Conservation (phyloP, 768 basidiomycete genomes). For the Tricholoma sp. region DNA sequence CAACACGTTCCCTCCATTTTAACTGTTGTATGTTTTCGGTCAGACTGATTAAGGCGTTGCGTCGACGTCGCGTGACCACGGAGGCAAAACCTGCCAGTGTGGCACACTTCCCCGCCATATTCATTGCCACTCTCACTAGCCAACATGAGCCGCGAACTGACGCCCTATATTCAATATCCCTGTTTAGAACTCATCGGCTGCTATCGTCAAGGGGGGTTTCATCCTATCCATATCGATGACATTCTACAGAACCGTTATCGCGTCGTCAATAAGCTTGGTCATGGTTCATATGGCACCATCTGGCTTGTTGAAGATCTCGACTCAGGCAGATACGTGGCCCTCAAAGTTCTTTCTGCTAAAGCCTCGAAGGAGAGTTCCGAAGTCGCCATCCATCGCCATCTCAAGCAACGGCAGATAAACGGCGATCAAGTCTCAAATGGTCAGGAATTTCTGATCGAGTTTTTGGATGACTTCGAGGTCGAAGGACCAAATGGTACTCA, state of each 20-base stretch:
- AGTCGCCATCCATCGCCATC: background rate
- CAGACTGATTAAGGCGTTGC: too few relatives aligned
- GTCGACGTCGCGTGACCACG: too few relatives aligned
- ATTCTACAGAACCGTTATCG: background rate
- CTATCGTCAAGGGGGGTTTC: background rate
- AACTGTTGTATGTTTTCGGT: too few relatives aligned
- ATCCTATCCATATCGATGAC: background rate
- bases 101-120: too few relatives aligned
- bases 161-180: background rate
- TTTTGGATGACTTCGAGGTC: constrained; percentile 9
- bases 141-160: background rate
- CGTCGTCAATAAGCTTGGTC: background rate
- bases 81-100: too few relatives aligned
- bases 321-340: background rate
- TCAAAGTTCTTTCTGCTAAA: too few relatives aligned
- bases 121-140: too few relatives aligned
- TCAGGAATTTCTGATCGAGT: background rate
- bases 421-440: background rate
- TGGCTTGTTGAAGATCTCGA: background rate
- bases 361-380: background rate
- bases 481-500: constrained; percentile 14
- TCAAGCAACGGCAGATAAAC: too few relatives aligned
- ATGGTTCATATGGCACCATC: background rate
- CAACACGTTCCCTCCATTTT: too few relatives aligned
- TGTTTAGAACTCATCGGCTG: background rate